A percentile compares a stretch with the other conserved stretches of the same genome.
phyloP scores from a whole-genome alignment of 2,329 filamentous ascomycete species.

The Ophiognomonia clavigignenti-juglandacearum region DNA sequence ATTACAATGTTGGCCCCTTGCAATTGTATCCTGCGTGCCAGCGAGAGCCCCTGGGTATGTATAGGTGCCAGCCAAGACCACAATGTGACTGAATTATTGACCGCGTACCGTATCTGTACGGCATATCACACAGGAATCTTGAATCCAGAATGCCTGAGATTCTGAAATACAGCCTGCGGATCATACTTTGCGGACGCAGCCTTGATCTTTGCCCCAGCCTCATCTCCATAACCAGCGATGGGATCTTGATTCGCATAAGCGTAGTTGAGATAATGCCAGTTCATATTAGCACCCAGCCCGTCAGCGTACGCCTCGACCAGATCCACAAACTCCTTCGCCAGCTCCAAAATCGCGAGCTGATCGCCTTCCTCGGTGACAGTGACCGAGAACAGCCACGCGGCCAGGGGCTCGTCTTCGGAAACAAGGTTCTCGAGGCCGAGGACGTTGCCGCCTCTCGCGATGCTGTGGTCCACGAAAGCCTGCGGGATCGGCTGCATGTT shows the following conservation, averaged over 20 bases:
- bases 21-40: no score
- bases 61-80: no score
- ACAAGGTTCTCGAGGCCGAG: constrained; percentile 29
- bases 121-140: constrained; percentile 19
- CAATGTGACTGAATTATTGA: no score
- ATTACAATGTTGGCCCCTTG: no score
- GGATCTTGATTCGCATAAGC: constrained; percentile 34
- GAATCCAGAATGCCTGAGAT: constrained; percentile 25
- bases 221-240: constrained; percentile 30
- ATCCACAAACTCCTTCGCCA: constrained; percentile 22
- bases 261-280: constrained; percentile 41
- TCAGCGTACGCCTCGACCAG: constrained; percentile 23
- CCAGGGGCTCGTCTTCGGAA: constrained; percentile 27
- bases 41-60: no score
- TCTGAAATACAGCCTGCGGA: constrained; percentile 29
- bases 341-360: constrained; percentile 22
- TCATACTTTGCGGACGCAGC: constrained; percentile 28
- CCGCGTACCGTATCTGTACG: no score
- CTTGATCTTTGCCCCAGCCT: constrained; percentile 28
- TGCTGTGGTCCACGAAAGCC: constrained; percentile 22
- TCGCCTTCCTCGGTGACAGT: constrained; percentile 31
- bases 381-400: constrained; percentile 33
- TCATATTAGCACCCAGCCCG: constrained; percentile 24
- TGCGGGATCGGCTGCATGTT: constrained; percentile 28
- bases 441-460: constrained; percentile 25